phyloP scores from a whole-genome alignment of 345 rosid genomes.

The Acer saccharum region DNA sequence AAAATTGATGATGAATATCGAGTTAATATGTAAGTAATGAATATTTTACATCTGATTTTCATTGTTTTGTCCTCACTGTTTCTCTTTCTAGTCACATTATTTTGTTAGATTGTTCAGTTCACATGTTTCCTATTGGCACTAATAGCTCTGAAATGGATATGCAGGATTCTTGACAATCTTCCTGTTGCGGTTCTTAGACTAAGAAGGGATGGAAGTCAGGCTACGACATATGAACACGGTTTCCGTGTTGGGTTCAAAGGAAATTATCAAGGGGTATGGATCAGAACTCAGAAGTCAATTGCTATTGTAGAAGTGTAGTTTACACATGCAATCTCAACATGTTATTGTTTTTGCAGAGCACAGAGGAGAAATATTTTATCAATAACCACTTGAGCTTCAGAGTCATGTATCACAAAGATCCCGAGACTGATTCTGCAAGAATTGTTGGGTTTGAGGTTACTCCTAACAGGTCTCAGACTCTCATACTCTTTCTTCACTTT shows the following conservation, averaged over 20 bases:
- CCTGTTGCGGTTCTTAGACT: conserved; percentile 96
- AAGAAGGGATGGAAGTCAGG: conserved; percentile 86
- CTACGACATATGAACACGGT: conserved; percentile 92
- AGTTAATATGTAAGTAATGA: conserved; percentile 77
- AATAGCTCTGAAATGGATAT: conserved; percentile 24
- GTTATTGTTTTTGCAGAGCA: conserved; percentile 63
- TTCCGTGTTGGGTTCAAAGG: conserved; percentile 97
- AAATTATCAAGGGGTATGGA: conserved; percentile 81
- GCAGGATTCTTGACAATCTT: conserved; percentile 97
- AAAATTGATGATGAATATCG: conserved; percentile 94
- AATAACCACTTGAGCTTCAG: conserved; percentile 93
- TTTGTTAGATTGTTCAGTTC: neutral
- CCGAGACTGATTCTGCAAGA: conserved; percentile 78
- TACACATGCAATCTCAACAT: conserved; percentile 14
- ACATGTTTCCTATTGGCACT: conserved; percentile 3
- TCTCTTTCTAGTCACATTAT: neutral
- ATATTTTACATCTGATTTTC: neutral
- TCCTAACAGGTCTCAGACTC: conserved; percentile 72
- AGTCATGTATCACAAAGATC: conserved; percentile 90
- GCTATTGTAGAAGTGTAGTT: conserved; percentile 3
- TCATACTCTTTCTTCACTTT: conserved; percentile 11
- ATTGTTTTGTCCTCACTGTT: neutral
- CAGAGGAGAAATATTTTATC: conserved; percentile 92
- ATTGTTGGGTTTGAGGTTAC: conserved; percentile 98
- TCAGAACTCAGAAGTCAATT: conserved; percentile 18